Percentiles rank a stretch among this genome's conserved stretches.
phyloP scores from a whole-genome alignment of 345 rosid genomes.

The Moringa oleifera region DNA sequence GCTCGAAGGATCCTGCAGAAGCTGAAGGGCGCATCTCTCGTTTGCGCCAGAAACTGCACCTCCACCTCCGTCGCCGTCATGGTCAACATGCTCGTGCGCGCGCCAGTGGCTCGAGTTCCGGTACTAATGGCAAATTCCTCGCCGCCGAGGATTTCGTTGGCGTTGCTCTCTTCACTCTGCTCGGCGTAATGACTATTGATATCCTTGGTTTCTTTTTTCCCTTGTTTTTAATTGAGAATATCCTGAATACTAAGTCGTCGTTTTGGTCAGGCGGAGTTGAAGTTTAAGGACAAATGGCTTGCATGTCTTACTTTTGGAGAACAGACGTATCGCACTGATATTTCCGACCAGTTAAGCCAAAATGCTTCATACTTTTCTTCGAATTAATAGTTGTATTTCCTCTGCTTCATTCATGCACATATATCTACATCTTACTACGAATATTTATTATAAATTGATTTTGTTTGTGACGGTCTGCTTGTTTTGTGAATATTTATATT shows the following conservation, averaged over 20 bases:
- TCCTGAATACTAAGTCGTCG: background rate
- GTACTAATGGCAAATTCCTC: slow-evolving; percentile 23
- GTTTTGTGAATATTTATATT: no score
- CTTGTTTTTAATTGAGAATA: background rate
- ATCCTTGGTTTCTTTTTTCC: background rate
- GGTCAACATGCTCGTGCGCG: slow-evolving; percentile 10
- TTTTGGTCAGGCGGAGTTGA: slow-evolving; percentile 66
- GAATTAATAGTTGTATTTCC: no score
- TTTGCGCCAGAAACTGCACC: slow-evolving; percentile 39
- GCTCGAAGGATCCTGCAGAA: slow-evolving; percentile 21
- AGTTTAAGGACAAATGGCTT: slow-evolving; percentile 78
- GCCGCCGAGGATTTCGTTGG: slow-evolving; percentile 72
- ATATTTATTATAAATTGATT: no score
- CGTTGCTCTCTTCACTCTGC: slow-evolving; percentile 76
- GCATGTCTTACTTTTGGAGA: slow-evolving; percentile 90
- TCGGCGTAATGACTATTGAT: slow-evolving; percentile 45
- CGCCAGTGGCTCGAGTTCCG: slow-evolving; percentile 18
- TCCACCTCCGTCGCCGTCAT: slow-evolving; percentile 32
- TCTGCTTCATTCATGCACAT: no score
- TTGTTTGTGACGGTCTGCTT: no score
- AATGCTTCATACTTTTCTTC: background rate
- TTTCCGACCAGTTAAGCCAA: slow-evolving; percentile 60
- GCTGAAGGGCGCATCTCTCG: slow-evolving; percentile 26
- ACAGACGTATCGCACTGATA: slow-evolving; percentile 70
- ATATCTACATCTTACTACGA: no score